phyloP scores from a whole-genome alignment of 2,329 filamentous ascomycete species.

The Epichloe festucae region DNA sequence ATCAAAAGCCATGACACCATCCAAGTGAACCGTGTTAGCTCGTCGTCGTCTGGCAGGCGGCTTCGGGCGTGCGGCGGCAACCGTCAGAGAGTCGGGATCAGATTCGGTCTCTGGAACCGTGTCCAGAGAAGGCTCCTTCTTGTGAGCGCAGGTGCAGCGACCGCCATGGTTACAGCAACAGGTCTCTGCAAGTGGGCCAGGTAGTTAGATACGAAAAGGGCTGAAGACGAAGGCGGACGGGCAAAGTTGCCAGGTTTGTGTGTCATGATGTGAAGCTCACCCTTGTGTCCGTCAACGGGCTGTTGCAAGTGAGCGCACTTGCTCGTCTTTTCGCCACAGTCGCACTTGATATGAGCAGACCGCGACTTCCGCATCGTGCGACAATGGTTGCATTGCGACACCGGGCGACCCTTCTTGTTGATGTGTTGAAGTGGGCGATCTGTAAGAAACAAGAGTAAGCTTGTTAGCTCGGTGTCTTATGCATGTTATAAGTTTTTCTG shows the following conservation, averaged over 20 bases:
- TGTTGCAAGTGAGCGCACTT: constrained; percentile 49
- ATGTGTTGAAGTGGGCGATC: constrained; percentile 88
- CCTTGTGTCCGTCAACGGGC: constrained; percentile 44
- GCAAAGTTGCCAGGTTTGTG: neutral
- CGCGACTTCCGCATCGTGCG: constrained; percentile 92
- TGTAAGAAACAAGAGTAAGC: constrained; percentile 22
- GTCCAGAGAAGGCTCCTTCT: constrained; percentile 47
- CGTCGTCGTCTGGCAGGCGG: constrained; percentile 36
- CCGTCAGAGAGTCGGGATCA: constrained; percentile 29
- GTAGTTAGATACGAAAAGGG: constrained; percentile 5
- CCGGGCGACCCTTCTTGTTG: constrained; percentile 93
- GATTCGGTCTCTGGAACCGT: constrained; percentile 53
- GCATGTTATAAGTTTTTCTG: neutral
- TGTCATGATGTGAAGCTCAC: constrained; percentile 26
- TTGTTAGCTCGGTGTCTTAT: neutral
- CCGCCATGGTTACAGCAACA: constrained; percentile 60
- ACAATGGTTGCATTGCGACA: constrained; percentile 96
- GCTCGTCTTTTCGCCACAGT: constrained; percentile 87
- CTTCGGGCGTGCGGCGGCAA: constrained; percentile 24
- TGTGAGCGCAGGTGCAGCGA: constrained; percentile 50
- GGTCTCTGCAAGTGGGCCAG: constrained; percentile 33
- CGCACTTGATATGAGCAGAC: constrained; percentile 87
- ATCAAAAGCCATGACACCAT: constrained; percentile 45
- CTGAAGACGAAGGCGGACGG: constrained; percentile 2
- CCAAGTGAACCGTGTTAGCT: constrained; percentile 50